phyloP scores from a whole-genome alignment of 768 basidiomycete species.

The Clavaria fumosa region DNA sequence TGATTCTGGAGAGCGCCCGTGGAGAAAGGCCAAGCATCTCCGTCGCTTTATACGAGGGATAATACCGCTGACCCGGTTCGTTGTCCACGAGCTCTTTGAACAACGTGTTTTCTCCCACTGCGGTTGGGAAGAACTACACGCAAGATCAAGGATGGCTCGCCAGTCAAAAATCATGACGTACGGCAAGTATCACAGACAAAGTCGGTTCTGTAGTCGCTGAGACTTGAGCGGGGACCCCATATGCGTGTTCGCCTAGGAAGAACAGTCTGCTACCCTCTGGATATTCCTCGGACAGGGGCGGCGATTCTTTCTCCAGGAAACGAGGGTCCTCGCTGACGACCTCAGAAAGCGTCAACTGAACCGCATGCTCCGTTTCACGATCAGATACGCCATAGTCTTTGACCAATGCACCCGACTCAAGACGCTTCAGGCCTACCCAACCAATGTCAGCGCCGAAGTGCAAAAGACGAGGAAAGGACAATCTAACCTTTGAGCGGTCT shows the following conservation, averaged over 20 bases:
- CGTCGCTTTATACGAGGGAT: constrained; percentile 65
- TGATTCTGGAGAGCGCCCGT: constrained; percentile 76
- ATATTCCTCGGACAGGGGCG: constrained; percentile 77
- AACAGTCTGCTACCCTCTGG: constrained; percentile 85
- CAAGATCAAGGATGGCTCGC: background rate
- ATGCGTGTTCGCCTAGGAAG: constrained; percentile 89
- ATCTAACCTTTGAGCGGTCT: constrained; percentile 71
- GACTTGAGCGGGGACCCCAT: constrained; percentile 92
- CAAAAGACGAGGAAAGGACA: constrained; percentile 2
- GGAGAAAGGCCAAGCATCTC: constrained; percentile 60
- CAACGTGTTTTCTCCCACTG: constrained; percentile 60
- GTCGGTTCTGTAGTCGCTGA: constrained; percentile 49
- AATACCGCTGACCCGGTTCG: constrained; percentile 41
- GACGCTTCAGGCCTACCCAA: constrained; percentile 62
- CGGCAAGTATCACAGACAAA: constrained; percentile 79
- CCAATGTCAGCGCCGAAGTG: constrained; percentile 1
- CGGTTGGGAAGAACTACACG: constrained; percentile 71
- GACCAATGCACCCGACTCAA: constrained; percentile 81
- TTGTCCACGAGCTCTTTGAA: constrained; percentile 58
- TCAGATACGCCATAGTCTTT: constrained; percentile 84
- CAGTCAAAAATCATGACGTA: constrained; percentile 19
- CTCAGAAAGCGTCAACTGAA: constrained; percentile 71
- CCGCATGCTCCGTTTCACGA: constrained; percentile 73
- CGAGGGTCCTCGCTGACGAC: constrained; percentile 85
- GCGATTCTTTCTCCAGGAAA: constrained; percentile 66